These are phyloP conservation scores for Candida methanosorbosa DNA, from an alignment of 805 yeast species.

Conservation along the genomic window DNA sequence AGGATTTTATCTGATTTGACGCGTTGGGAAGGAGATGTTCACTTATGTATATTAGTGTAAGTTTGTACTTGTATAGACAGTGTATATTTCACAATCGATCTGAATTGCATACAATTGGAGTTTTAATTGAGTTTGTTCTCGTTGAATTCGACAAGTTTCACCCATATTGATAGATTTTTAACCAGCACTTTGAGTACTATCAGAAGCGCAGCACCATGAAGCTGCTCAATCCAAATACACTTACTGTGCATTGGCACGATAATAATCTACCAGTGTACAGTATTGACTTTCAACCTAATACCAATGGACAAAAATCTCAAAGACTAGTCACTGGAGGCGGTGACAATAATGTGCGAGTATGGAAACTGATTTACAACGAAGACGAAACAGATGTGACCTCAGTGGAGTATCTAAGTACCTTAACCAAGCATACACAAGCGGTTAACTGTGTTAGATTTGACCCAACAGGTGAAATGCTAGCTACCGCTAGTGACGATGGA, in stretches of 20 bases:
- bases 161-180: too few species aligned
- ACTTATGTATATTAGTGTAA: too few species aligned
- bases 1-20: too few species aligned
- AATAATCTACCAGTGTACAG: constrained; percentile 69
- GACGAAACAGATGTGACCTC: constrained; percentile 19
- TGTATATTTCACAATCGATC: too few species aligned
- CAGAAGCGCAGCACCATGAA: too few species aligned
- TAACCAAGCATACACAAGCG: constrained; percentile 87
- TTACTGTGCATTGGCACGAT: constrained; percentile 67
- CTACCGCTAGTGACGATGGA: constrained; percentile 96
- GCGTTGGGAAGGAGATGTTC: too few species aligned
- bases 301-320: constrained; percentile 14
- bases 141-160: too few species aligned
- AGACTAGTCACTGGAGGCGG: constrained; percentile 91
- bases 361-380: constrained; percentile 19
- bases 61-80: too few species aligned
- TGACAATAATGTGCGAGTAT: constrained; percentile 72
- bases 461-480: constrained; percentile 59
- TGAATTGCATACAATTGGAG: too few species aligned
- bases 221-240: constrained; percentile 30
- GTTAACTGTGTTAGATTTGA: constrained; percentile 85
- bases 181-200: too few species aligned
- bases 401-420: constrained; percentile 71
- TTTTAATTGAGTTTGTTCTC: too few species aligned
- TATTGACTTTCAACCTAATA: constrained; percentile 49